A percentile compares a stretch with the other conserved stretches of the same genome.
phyloP scores from a whole-genome alignment of 768 basidiomycete genomes.

The Leccinum variicolor region DNA sequence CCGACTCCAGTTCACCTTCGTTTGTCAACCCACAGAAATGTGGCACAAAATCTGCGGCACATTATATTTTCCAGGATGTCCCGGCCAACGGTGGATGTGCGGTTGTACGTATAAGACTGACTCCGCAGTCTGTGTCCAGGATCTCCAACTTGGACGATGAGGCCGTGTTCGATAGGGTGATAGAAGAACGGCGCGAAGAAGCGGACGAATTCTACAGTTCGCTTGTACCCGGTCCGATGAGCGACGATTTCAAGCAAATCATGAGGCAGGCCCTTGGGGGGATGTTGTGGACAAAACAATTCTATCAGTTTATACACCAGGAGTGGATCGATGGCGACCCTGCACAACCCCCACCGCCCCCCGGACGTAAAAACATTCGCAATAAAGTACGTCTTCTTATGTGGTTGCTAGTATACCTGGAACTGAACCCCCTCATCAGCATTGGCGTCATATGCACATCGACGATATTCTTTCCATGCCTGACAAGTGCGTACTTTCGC shows the following conservation, averaged over 20 bases:
- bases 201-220: constrained; percentile 94
- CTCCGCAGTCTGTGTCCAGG: constrained; percentile 67
- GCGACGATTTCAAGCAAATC: constrained; percentile 90
- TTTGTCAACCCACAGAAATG: constrained; percentile 85
- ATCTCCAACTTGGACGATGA: constrained; percentile 87
- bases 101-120: constrained; percentile 92
- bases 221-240: constrained; percentile 79
- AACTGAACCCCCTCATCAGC: constrained; percentile 39
- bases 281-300: constrained; percentile 99
- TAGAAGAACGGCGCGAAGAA: constrained; percentile 90
- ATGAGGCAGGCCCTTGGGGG: constrained; percentile 95
- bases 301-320: constrained; percentile 93
- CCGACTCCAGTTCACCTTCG: not conserved
- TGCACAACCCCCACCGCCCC: constrained; percentile 91
- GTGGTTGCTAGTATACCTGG: not conserved
- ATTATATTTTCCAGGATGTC: constrained; percentile 84
- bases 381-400: constrained; percentile 58
- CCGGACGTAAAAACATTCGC: constrained; percentile 77
- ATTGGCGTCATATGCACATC: constrained; percentile 95
- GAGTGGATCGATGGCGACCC: constrained; percentile 97
- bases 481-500: constrained; percentile 67
- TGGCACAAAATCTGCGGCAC: constrained; percentile 92
- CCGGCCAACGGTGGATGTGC: constrained; percentile 92
- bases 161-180: constrained; percentile 77
- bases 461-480: constrained; percentile 98